Evolutionary conservation across 306 rosid species (phyloP), one percentile per base, ranked within the genome.

Genomic region (Vigna hirtella): DNA sequence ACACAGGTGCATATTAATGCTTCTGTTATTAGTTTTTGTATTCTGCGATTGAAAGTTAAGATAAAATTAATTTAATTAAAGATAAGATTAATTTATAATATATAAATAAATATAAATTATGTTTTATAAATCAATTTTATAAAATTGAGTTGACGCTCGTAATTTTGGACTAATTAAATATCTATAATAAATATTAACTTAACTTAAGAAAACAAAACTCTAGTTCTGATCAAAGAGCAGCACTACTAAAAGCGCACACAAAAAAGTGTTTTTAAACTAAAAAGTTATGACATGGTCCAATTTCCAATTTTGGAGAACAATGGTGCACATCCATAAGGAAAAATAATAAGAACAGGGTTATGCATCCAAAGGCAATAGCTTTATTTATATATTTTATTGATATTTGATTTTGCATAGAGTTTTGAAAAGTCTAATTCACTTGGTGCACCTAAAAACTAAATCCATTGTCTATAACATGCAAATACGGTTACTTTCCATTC

Each of bases 401-500:
- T 30, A 43, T 11, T 45, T 45, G 12, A 2, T 64, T 40, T 30
- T 13, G 16, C 22, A 40, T 6, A 10, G 20, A 42, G 49, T 69
- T 59, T 81, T 74, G 84, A 74, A 82, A 85, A 78, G 77, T 76
- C 74, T 64, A 48, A 16, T 18, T 28, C 82, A 62, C 64, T 22
- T 14, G 68, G 65, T 57, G 82, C 78, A 34, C 52, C 50, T 26
- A 43, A 77, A 50, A 64, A 51, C 43, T 76, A 40, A 64, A 42
- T 26, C 63, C 84, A 43, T 42, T 61, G 50, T 68, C 74, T 16
- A 16, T 66, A 43, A 56, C 67, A 79, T 51, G 70, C 74, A 80
- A 86, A 61, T 57, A 58, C 12, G 74, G 81, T 72, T 77, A 77
- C 76, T 67, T 81, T 79, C 83, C 80, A 72, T 77, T 84, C 80